Base-by-base conservation (phyloP, 371 early-diverging fungal genomes). In the Lichtheimia ramosa region DNA sequence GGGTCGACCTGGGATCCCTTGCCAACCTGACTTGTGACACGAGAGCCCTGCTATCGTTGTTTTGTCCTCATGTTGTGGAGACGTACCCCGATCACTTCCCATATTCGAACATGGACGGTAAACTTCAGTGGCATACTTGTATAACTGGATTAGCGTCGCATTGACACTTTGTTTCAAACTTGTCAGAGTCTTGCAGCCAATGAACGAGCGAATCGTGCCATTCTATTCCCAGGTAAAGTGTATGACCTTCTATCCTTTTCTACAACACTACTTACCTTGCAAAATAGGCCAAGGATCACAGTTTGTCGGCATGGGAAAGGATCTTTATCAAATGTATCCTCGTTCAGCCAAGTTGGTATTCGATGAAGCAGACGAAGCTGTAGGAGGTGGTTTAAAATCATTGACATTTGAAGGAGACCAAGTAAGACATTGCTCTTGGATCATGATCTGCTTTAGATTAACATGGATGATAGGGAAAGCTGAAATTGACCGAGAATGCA, bases 231-330 rank as follows among this genome's bases (percentile, higher is more conserved):
- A 49, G 82, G 82, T 81, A 73, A 53, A 24, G 3, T 34, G 3
- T 42, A 4, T 7, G 15, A 1, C 5, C 0, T 1, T 39, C 34
- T 39, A 6, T 23, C 46, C 16, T 46, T 46, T 16, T 21, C 2
- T 46, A 5, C n/a, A 5, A n/a, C 21, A 16, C 10, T 46, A 46
- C 16, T 46, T 2, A 21, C 18, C 2, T 7, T 21, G 46, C 3
- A 46, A 16, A 46, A 34, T 74, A 77, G 94, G 94, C 16, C 94
- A 93, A 65, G 94, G 94, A 23, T 89, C 93, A 7, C 94, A 94
- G 72, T 89, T 81, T 70, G 84, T 93, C 46, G 95, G 97, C 50
- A 97, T 97, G 98, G 96, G 94, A 16, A 82, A 83, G 66, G 96
- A 96, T 73, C 74, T 97, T n/a, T 93, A 90, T 55, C 79, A 87